Evolutionary conservation across 2,329 filamentous ascomycete species (phyloP), one percentile per base, ranked within the genome.

Genomic region (Colletotrichum navitas): DNA sequence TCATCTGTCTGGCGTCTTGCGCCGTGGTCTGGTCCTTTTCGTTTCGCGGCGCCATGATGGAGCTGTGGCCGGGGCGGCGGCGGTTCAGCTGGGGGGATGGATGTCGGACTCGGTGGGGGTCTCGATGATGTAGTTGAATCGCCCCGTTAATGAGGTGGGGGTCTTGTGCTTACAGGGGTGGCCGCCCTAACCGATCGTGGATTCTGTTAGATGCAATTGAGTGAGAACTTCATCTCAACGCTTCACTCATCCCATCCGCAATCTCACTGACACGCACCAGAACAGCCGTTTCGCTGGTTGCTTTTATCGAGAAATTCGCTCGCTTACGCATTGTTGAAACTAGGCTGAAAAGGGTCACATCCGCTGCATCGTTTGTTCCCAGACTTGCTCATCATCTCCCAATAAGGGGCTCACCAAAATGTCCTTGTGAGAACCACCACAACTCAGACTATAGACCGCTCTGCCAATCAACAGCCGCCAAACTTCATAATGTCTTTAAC

Each of bases 11-110:
- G 5, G 87, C 89, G 80, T 94, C 91, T 85, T 98, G 95, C 59
- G 93, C 91, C 0, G 96, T 98, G 18, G 87, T 88, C 85, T 98
- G 95, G 54, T 98, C 96, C 82, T 95, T 95, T 83, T 98, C 95
- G 81, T 98, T 90, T 76, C 96, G 90, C 24, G 95, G 95, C 1
- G 96, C 98, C 2, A 94, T 97, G 78, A 98, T 92, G 74, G 91
- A 90, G 76, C 91, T 94, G 83, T 99, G 95, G 55, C 95, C 95
- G 6, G 95, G 95, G 72, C 95, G 89, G 73, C 95, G 90, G 75
- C 95, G 92, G 74, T 92, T 97, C 89, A 98, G 93, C 84, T 98
- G 94, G 60, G 94, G n/a, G n/a, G 94, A 84, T 99, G 95, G 80
- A 98, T 97, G 79, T 97, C 94, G 66, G 85, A 87, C 83, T 97